phyloP scores from a whole-genome alignment of 129 eudicot species.

The Rutidosis leptorrhynchoides region DNA sequence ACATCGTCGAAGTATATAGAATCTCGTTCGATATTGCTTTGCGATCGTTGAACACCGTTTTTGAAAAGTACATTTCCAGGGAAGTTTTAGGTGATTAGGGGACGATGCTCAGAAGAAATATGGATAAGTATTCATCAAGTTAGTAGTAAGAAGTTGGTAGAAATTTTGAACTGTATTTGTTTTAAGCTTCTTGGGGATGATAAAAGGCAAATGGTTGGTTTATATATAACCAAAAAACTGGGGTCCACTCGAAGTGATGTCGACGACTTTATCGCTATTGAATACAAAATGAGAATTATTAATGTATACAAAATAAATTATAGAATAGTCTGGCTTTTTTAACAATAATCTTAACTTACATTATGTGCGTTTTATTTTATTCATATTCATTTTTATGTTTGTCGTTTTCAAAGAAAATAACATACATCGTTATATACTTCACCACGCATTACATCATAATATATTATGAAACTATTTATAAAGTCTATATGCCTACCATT shows the following conservation, averaged over 20 bases:
- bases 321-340: no score
- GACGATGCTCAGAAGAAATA: conserved; percentile 23
- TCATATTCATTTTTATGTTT: no score
- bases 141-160: background rate
- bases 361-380: no score
- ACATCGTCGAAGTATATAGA: conserved; percentile 56
- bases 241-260: conserved; percentile 20
- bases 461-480: no score
- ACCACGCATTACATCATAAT: no score
- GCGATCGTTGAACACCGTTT: conserved; percentile 41
- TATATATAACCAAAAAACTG: conserved; percentile 12
- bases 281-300: background rate
- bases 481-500: no score
- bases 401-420: no score
- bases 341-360: no score
- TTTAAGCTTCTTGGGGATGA: conserved; percentile 14
- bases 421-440: no score
- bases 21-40: conserved; percentile 50
- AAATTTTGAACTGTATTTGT: conserved; percentile 11
- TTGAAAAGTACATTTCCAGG: conserved; percentile 37
- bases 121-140: conserved; percentile 25
- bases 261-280: background rate
- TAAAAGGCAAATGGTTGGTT: conserved; percentile 10
- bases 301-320: no score
- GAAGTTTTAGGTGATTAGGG: conserved; percentile 26